Conservation (phyloP, 805 yeast species). For the Lachancea dasiensis region DNA sequence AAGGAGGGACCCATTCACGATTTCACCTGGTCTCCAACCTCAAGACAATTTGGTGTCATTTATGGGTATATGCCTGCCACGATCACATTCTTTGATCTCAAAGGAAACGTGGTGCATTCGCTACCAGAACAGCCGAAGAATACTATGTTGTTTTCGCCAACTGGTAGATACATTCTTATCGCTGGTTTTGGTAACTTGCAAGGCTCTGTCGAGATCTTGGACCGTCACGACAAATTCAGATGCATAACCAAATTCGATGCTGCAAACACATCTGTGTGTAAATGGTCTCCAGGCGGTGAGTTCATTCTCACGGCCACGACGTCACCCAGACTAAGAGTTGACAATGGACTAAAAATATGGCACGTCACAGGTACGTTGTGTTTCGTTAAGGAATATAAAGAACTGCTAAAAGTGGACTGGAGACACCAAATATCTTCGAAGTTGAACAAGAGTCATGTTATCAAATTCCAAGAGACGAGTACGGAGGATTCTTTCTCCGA, state of each 20-base stretch:
- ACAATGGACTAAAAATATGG: conserved; percentile 92
- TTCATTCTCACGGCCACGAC: conserved; percentile 93
- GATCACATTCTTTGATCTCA: conserved; percentile 88
- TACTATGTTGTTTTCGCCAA: conserved; percentile 88
- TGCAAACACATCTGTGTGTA: conserved; percentile 90
- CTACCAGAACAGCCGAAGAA: conserved; percentile 85
- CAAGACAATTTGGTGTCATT: conserved; percentile 94
- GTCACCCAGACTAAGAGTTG: conserved; percentile 93
- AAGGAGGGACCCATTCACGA: conserved; percentile 98
- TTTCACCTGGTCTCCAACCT: conserved; percentile 93
- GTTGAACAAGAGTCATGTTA: conserved; percentile 31
- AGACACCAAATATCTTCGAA: conserved; percentile 43
- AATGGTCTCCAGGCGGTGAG: conserved; percentile 97
- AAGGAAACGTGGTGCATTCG: conserved; percentile 81
- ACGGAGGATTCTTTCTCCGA: conserved; percentile 37
- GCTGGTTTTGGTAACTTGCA: conserved; percentile 98
- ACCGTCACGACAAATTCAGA: conserved; percentile 77
- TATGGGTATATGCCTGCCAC: conserved; percentile 98
- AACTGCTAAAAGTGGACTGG: conserved; percentile 80
- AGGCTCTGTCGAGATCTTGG: conserved; percentile 92
- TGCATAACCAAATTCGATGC: conserved; percentile 83
- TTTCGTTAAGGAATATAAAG: conserved; percentile 72
- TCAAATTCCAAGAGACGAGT: conserved; percentile 21
- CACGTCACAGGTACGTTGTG: conserved; percentile 80
- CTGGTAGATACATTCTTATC: conserved; percentile 81